Percentiles rank a stretch among this genome's conserved stretches.
phyloP scores from a whole-genome alignment of 306 rosid species.

The Ammopiptanthus mongolicus region DNA sequence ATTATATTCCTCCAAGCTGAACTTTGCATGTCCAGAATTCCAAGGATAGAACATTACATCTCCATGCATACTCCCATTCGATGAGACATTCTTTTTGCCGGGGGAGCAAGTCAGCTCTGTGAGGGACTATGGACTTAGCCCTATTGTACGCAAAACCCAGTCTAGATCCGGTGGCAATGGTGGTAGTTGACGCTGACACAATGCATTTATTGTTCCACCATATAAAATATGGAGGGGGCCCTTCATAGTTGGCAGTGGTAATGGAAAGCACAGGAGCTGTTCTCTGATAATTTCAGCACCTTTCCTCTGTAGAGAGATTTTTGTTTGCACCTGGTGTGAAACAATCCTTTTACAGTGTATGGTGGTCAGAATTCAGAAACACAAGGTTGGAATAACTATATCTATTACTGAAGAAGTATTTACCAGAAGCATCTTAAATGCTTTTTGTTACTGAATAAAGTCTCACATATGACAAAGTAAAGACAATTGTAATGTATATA shows the following conservation, averaged over 20 bases:
- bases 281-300: background rate
- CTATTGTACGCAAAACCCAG: too few relatives aligned
- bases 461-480: too few relatives aligned
- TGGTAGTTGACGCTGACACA: background rate
- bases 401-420: background rate
- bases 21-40: too few relatives aligned
- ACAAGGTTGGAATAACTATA: background rate
- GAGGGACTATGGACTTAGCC: too few relatives aligned
- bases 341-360: background rate
- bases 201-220: background rate
- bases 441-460: too few relatives aligned
- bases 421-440: conserved; percentile 6
- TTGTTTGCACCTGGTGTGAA: background rate
- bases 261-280: background rate
- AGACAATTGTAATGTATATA: too few relatives aligned
- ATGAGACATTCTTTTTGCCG: too few relatives aligned
- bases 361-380: background rate
- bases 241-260: background rate
- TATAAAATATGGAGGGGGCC: background rate
- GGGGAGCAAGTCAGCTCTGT: too few relatives aligned
- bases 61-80: too few relatives aligned
- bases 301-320: background rate
- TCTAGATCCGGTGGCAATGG: background rate
- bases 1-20: too few relatives aligned
- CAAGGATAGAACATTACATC: too few relatives aligned